These are phyloP conservation scores for Fagus sylvatica DNA, from an alignment of 306 rosid genomes.

Conservation along the genomic window DNA sequence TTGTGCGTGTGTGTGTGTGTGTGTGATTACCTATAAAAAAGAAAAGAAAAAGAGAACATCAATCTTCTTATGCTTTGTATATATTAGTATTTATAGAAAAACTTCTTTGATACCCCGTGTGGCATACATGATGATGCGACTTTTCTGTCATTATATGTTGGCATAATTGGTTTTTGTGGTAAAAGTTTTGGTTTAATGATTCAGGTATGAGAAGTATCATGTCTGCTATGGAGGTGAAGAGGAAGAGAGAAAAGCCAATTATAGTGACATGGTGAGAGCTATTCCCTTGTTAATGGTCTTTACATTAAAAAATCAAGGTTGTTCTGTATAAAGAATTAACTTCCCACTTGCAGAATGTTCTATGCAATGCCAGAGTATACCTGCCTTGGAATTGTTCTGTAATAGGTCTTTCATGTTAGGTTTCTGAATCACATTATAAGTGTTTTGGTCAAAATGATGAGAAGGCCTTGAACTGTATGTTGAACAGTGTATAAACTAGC, in stretches of 20 bases:
- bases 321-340: not conserved
- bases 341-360: not conserved
- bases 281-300: slow-evolving; percentile 11
- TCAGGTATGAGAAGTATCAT: slow-evolving; percentile 97
- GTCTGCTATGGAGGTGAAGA: slow-evolving; percentile 76
- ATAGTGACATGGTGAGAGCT: slow-evolving; percentile 79
- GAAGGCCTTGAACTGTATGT: not conserved
- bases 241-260: slow-evolving; percentile 81
- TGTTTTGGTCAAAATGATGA: not conserved
- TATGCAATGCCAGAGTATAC: not conserved
- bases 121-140: not conserved
- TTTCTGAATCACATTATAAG: not conserved
- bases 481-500: not conserved
- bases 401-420: not conserved
- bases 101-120: not conserved
- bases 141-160: slow-evolving; percentile 2
- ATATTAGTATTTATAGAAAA: not conserved
- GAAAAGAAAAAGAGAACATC: not conserved
- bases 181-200: slow-evolving; percentile 23
- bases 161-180: not conserved
- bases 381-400: not conserved
- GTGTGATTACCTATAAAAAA: not conserved
- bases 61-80: not conserved
- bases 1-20: too few relatives aligned
- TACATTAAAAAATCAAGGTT: not conserved